A percentile compares a stretch with the other conserved stretches of the same genome.
These are phyloP conservation scores for Aspergillus cejpii DNA, from an alignment of 2,329 filamentous ascomycete species.

Conservation along the genomic window DNA sequence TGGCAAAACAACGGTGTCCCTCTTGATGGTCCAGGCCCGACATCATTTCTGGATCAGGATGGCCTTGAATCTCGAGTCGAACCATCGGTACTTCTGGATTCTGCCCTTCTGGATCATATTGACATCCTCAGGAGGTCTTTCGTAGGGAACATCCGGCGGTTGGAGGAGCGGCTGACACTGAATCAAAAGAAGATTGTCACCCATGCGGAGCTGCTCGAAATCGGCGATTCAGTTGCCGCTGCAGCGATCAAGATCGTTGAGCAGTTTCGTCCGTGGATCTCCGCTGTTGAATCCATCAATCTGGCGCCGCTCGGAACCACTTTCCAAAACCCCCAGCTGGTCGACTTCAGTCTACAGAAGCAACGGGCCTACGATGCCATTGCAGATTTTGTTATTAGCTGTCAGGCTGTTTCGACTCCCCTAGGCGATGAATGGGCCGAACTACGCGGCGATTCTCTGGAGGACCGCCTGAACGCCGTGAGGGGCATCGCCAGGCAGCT, in stretches of 20 bases:
- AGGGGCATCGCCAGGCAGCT: slow-evolving; percentile 69
- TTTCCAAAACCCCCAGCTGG: slow-evolving; percentile 75
- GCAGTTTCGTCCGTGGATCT: slow-evolving; percentile 81
- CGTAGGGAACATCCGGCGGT: slow-evolving; percentile 73
- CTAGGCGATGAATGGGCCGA: slow-evolving; percentile 94
- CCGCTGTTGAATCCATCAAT: slow-evolving; percentile 86
- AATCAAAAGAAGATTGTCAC: slow-evolving; percentile 82
- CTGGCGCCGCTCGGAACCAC: slow-evolving; percentile 69
- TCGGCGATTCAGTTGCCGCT: slow-evolving; percentile 75
- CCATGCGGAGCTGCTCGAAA: slow-evolving; percentile 65
- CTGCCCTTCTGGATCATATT: slow-evolving; percentile 69
- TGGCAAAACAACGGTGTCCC: slow-evolving; percentile 66
- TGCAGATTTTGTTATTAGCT: slow-evolving; percentile 78
- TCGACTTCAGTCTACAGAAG: slow-evolving; percentile 84
- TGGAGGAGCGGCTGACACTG: slow-evolving; percentile 75
- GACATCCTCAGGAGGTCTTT: slow-evolving; percentile 82
- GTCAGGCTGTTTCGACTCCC: slow-evolving; percentile 85
- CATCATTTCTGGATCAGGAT: slow-evolving; percentile 75
- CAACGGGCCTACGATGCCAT: slow-evolving; percentile 91
- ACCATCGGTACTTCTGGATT: slow-evolving; percentile 67
- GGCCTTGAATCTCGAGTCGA: slow-evolving; percentile 68
- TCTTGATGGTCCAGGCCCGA: slow-evolving; percentile 57
- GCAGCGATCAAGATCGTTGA: slow-evolving; percentile 76
- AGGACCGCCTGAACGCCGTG: slow-evolving; percentile 76
- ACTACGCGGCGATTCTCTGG: slow-evolving; percentile 79